Conservation (phyloP, 2,329 filamentous ascomycete species). For the Tolypocladium ovalisporum region DNA sequence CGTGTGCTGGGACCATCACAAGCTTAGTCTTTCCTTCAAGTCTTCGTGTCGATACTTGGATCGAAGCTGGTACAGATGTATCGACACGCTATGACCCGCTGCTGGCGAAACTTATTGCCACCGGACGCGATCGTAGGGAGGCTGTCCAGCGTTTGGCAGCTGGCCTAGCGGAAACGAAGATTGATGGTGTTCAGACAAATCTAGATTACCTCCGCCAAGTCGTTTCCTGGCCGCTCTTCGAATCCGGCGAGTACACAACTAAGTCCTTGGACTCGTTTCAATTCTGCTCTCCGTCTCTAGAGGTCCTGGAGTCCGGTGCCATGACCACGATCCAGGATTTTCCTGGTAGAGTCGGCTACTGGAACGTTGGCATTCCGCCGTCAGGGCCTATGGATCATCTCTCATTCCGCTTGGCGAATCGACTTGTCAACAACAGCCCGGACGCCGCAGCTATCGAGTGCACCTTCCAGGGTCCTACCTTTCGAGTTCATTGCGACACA, state of each 20-base stretch:
- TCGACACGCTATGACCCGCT: slow-evolving; percentile 69
- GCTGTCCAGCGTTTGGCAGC: slow-evolving; percentile 52
- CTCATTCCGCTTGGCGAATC: slow-evolving; percentile 22
- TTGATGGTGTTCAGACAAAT: slow-evolving; percentile 23
- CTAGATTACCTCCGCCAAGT: slow-evolving; percentile 21
- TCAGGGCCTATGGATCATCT: slow-evolving; percentile 30
- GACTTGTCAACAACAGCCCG: slow-evolving; percentile 19
- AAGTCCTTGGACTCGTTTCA: slow-evolving; percentile 20
- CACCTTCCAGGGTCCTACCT: slow-evolving; percentile 19
- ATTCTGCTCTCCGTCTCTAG: slow-evolving; percentile 16
- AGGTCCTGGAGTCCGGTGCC: slow-evolving; percentile 23
- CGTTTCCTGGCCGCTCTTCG: slow-evolving; percentile 15
- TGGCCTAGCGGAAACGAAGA: slow-evolving; percentile 40
- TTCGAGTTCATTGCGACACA: slow-evolving; percentile 21
- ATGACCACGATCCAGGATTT: slow-evolving; percentile 29
- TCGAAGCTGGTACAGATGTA: slow-evolving; percentile 58
- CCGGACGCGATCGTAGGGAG: slow-evolving; percentile 45
- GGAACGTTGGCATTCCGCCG: slow-evolving; percentile 27
- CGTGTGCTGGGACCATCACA: slow-evolving; percentile 47
- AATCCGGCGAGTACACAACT: slow-evolving; percentile 18
- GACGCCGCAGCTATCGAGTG: slow-evolving; percentile 22
- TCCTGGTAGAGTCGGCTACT: slow-evolving; percentile 25
- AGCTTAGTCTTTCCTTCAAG: slow-evolving; percentile 42
- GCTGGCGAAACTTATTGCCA: slow-evolving; percentile 64
- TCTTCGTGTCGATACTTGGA: slow-evolving; percentile 53